phyloP scores from a whole-genome alignment of 2,329 filamentous ascomycete species.

The Parasarocladium wereldwijsianum region DNA sequence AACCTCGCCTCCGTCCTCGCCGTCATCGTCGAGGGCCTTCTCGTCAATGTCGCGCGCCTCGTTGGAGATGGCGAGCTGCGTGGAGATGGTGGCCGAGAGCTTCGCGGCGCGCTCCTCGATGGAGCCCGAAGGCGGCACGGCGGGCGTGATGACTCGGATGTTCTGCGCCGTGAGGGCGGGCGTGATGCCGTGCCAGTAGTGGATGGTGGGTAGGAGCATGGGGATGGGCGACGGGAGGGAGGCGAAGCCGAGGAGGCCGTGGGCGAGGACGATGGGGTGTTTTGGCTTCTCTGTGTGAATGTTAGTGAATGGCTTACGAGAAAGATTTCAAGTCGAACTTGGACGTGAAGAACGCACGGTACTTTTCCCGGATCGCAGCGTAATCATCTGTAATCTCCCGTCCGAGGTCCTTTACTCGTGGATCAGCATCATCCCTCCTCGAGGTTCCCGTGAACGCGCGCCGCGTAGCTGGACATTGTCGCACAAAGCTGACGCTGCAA shows the following conservation, averaged over 20 bases:
- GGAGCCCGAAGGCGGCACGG: conserved; percentile 44
- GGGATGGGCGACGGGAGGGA: conserved; percentile 28
- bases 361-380: conserved; percentile 26
- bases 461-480: conserved; percentile 1
- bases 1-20: conserved; percentile 20
- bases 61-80: conserved; percentile 17
- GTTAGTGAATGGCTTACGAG: not conserved
- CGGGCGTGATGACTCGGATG: conserved; percentile 41
- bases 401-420: conserved; percentile 24
- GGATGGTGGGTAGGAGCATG: conserved; percentile 31
- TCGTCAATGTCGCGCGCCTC: conserved; percentile 4
- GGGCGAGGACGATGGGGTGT: conserved; percentile 48
- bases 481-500: not conserved
- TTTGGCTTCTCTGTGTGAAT: conserved; percentile 33
- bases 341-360: conserved; percentile 19
- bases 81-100: conserved; percentile 38
- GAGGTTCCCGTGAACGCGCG: conserved; percentile 3
- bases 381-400: conserved; percentile 30
- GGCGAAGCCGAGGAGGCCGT: conserved; percentile 50
- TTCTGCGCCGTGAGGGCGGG: conserved; percentile 39
- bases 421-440: conserved; percentile 15
- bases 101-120: conserved; percentile 45
- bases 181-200: conserved; percentile 52
- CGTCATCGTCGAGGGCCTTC: too few species aligned
- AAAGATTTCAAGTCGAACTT: not conserved